These are phyloP conservation scores for Boletus subcaerulescens DNA, from an alignment of 768 basidiomycete species.

Conservation along the genomic window DNA sequence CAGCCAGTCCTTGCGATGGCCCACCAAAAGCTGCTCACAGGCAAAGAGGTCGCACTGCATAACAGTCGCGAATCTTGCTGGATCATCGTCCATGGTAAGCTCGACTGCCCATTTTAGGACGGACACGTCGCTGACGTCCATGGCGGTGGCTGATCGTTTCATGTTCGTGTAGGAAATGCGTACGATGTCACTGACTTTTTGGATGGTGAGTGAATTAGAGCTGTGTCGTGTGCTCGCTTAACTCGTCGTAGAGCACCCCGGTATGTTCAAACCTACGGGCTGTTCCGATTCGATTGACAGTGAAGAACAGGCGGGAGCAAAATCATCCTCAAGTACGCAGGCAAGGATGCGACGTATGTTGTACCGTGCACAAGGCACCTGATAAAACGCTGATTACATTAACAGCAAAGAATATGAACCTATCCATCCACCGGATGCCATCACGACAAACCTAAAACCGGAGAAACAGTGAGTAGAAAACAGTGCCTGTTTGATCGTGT, in stretches of 20 bases:
- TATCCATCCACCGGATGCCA: slow-evolving; percentile 84
- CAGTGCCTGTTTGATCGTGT: neutral
- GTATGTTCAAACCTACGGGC: slow-evolving; percentile 29
- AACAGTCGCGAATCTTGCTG: slow-evolving; percentile 63
- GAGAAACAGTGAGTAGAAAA: slow-evolving; percentile 69
- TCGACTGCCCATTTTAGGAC: neutral
- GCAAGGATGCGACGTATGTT: slow-evolving; percentile 82
- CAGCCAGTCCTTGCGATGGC: slow-evolving; percentile 9
- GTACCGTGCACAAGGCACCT: neutral
- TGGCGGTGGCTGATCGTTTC: neutral
- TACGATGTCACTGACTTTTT: slow-evolving; percentile 82
- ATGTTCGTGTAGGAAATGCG: slow-evolving; percentile 50
- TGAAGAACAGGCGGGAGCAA: slow-evolving; percentile 62
- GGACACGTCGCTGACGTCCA: neutral
- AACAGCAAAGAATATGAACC: slow-evolving; percentile 76
- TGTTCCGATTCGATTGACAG: neutral
- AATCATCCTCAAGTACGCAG: slow-evolving; percentile 86
- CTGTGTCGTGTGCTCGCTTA: neutral
- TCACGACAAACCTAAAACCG: slow-evolving; percentile 69
- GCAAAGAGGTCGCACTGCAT: slow-evolving; percentile 52
- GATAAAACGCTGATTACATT: neutral
- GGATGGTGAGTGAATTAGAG: slow-evolving; percentile 44
- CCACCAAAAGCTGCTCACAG: slow-evolving; percentile 33
- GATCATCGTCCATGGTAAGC: slow-evolving; percentile 81
- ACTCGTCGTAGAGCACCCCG: slow-evolving; percentile 55